Evolutionary conservation across 140 eudicot species (phyloP).

Genomic region (Senecio squalidus): DNA sequence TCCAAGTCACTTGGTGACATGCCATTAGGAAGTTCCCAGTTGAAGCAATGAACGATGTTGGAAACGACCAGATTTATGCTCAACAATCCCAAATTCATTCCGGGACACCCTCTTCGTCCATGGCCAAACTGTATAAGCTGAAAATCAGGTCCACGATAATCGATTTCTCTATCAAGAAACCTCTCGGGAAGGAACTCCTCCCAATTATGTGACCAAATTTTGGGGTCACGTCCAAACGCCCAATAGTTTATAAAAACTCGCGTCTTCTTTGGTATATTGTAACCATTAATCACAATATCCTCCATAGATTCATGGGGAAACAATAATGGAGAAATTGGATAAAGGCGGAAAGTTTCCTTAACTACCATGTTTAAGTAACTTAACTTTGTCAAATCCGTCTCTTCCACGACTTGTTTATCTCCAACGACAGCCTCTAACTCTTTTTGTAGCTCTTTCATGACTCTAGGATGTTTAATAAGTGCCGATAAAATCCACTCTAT

Average conservation of each 20-base stretch:
- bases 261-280: slow-evolving; percentile 8
- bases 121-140: slow-evolving; percentile 19
- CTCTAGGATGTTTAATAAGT: slow-evolving; percentile 22
- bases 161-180: slow-evolving; percentile 11
- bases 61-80: slow-evolving; percentile 16
- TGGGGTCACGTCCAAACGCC: slow-evolving; percentile 22
- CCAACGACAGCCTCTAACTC: slow-evolving; percentile 12
- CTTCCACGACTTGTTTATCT: slow-evolving; percentile 18
- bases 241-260: slow-evolving; percentile 12
- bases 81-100: slow-evolving; percentile 17
- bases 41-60: slow-evolving; percentile 10
- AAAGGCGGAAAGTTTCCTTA: slow-evolving; percentile 19
- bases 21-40: slow-evolving; percentile 15
- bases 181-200: slow-evolving; percentile 22
- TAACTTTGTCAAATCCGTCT: slow-evolving; percentile 17
- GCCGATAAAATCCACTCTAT: slow-evolving; percentile 14
- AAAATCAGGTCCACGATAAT: slow-evolving; percentile 6
- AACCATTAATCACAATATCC: slow-evolving; percentile 12
- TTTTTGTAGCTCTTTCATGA: slow-evolving; percentile 10
- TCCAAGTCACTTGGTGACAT: slow-evolving; percentile 14
- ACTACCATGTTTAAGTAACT: slow-evolving; percentile 13
- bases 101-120: slow-evolving; percentile 22
- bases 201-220: slow-evolving; percentile 19
- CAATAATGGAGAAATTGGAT: slow-evolving; percentile 5
- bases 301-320: slow-evolving; percentile 18